Conservation (phyloP, 2,329 filamentous ascomycete species). For the Remersonia thermophila region DNA sequence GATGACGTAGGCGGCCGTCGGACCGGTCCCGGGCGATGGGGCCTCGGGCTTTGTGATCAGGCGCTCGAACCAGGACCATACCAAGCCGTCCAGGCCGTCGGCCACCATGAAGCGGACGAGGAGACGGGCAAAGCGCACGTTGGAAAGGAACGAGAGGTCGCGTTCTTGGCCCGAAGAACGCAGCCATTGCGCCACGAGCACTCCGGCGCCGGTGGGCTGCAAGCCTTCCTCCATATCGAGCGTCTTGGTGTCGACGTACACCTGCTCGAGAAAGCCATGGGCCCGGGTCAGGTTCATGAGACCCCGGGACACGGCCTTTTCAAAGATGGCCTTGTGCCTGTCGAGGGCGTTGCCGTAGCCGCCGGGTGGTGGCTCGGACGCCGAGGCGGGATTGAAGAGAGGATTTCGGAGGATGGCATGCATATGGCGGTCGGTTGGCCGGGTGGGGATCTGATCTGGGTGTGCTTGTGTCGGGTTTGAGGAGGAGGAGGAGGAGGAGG, state of each 20-base stretch:
- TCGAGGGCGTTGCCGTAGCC: constrained; percentile 12
- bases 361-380: constrained; percentile 16
- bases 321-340: constrained; percentile 43
- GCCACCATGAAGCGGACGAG: constrained; percentile 40
- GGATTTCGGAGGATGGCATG: constrained; percentile 45
- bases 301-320: constrained; percentile 41
- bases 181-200: constrained; percentile 42
- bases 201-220: constrained; percentile 31
- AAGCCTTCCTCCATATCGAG: constrained; percentile 25
- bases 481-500: constrained; percentile 1
- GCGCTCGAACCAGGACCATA: constrained; percentile 40
- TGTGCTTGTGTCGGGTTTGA: constrained; percentile 1
- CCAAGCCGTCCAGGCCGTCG: constrained; percentile 37
- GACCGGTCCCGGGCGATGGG: no score
- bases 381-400: constrained; percentile 33
- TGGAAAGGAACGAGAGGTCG: constrained; percentile 33
- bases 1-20: constrained; percentile 18
- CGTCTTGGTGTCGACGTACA: constrained; percentile 28
- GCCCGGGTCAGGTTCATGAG: constrained; percentile 44
- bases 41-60: no score
- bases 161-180: constrained; percentile 36
- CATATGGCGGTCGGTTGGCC: constrained; percentile 38
- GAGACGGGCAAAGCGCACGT: constrained; percentile 24
- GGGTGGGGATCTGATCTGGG: constrained; percentile 15
- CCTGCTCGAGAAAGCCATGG: constrained; percentile 39